Evolutionary conservation across 768 basidiomycete genomes (phyloP), one percentile per base, ranked within the genome.

Genomic region (Naganishia onofrii): DNA sequence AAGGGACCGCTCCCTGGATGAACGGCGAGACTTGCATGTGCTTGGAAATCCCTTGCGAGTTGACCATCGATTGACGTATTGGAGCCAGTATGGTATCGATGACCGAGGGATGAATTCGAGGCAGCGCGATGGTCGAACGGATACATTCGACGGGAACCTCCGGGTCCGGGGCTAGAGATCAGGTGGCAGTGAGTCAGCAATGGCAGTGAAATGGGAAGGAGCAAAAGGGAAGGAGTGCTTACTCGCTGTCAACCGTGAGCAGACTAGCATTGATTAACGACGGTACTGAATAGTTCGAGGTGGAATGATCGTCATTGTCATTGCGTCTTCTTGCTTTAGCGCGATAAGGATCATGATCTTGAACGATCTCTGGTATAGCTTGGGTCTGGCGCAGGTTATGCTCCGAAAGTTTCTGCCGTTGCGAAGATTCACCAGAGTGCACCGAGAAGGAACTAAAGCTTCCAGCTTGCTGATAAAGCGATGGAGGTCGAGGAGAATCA

Each of bases 221-320:
- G 9, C 32, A 19, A 64, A 32, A n/a, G 58, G 71, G 34, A 23
- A 9, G 48, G 19, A 10, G 4, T 6, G 78, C 79, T 80, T 67
- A 80, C 79, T 80, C 79, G 76, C 78, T 79, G 60, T 80, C 80
- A 26, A 82, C 71, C 21, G 78, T 81, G 13, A 63, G 21, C 29
- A 36, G 36, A 63, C 60, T 63, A 23, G 60, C 38, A 28, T 63
- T 63, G 42, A 63, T 26, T 12, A 42, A 42, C 38, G 44, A 56
- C 34, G 68, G 58, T 56, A 48, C 44, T 44, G 56, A 69, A 29
- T 46, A 46, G 21, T 34, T 51, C 48, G 46, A 58, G 21, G 57
- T 69, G 29, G 80, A 80, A 69, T 82, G 81, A 70, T 81, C 81
- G 64, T 80, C 78, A 52, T 79, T 78, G 31, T 76, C 77, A 73